Evolutionary conservation across 129 eudicot species (phyloP).

Genomic region (Cynara cardunculus): DNA sequence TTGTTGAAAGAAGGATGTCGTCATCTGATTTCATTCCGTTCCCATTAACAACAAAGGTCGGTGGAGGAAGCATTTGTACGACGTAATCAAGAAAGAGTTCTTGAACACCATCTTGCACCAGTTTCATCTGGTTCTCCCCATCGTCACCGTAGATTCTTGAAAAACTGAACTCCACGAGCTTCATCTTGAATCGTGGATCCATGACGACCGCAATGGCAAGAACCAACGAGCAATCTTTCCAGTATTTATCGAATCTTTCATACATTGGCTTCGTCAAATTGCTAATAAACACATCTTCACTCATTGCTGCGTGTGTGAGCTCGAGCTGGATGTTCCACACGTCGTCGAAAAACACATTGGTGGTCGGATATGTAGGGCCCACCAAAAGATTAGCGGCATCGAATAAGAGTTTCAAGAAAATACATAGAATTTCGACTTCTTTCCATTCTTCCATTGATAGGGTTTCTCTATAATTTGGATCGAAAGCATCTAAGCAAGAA

Average conservation of each 20-base stretch:
- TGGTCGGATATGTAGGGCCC: conserved; percentile 44
- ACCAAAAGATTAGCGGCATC: conserved; percentile 63
- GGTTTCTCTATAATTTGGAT: conserved; percentile 42
- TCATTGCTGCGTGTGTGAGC: conserved; percentile 40
- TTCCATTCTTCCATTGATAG: conserved; percentile 70
- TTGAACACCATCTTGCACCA: conserved; percentile 48
- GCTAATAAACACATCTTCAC: conserved; percentile 43
- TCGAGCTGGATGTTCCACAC: conserved; percentile 60
- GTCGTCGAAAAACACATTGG: conserved; percentile 55
- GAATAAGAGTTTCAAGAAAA: conserved; percentile 48
- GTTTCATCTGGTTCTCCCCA: conserved; percentile 36
- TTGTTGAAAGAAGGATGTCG: conserved; percentile 27
- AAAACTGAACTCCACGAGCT: conserved; percentile 52
- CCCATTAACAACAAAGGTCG: conserved; percentile 47
- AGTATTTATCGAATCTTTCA: conserved; percentile 52
- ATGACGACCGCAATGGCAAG: conserved; percentile 64
- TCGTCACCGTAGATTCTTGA: conserved; percentile 51
- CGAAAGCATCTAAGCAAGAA: conserved; percentile 58
- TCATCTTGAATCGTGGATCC: conserved; percentile 89
- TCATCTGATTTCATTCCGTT: conserved; percentile 16
- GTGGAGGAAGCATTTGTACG: conserved; percentile 57
- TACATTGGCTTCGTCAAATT: conserved; percentile 52
- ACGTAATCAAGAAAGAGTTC: conserved; percentile 66
- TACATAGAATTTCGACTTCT: conserved; percentile 57
- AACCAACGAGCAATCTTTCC: conserved; percentile 60